Conservation (phyloP, 768 basidiomycete genomes). For the Rhodotorula babjevae region DNA sequence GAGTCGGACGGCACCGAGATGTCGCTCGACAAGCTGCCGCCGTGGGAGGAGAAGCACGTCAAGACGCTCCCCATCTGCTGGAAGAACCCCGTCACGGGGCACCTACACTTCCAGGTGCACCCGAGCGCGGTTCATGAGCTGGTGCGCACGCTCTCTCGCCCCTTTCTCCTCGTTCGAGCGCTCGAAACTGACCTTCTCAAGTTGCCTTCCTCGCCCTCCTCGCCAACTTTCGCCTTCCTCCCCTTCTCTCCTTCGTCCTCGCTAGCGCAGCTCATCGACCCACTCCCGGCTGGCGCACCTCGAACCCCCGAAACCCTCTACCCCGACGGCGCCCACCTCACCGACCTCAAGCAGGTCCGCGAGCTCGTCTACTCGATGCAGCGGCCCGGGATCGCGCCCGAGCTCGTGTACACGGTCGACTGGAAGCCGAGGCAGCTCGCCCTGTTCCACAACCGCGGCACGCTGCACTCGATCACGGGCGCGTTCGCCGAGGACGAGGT, state of each 20-base stretch:
- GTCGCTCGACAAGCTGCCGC: conserved; percentile 62
- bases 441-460: conserved; percentile 79
- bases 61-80: conserved; percentile 75
- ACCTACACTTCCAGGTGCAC: conserved; percentile 83
- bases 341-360: conserved; percentile 66
- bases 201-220: conserved; percentile 54
- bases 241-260: conserved; percentile 56
- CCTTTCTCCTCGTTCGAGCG: too few relatives aligned
- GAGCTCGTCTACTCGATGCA: conserved; percentile 78
- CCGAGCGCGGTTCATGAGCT: conserved; percentile 45
- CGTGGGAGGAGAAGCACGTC: conserved; percentile 72
- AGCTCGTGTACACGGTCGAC: conserved; percentile 80
- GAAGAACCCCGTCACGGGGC: conserved; percentile 84
- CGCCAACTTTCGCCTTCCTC: conserved; percentile 60
- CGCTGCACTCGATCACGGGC: conserved; percentile 73
- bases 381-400: conserved; percentile 78
- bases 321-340: conserved; percentile 75
- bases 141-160: background rate
- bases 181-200: background rate
- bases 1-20: conserved; percentile 72
- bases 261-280: conserved; percentile 67
- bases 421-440: conserved; percentile 75
- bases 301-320: conserved; percentile 62
- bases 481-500: conserved; percentile 57
- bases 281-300: conserved; percentile 61